phyloP scores from a whole-genome alignment of 495 filamentous ascomycete species.

The Penicillium desertorum region DNA sequence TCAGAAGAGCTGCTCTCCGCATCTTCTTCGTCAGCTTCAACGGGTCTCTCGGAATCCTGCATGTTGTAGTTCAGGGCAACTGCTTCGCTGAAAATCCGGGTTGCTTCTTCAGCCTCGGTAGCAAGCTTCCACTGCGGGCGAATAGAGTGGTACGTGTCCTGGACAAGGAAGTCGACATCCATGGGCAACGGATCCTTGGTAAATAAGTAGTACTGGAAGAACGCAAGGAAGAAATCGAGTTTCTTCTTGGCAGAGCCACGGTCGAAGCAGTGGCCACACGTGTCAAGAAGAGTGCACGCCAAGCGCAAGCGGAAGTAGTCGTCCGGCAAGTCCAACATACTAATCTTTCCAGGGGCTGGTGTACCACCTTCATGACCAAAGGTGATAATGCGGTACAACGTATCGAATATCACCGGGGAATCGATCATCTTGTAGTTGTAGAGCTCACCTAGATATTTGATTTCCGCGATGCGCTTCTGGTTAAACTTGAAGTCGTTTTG shows the following conservation, averaged over 20 bases:
- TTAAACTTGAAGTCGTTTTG: conserved; percentile 98
- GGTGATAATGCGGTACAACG: conserved; percentile 88
- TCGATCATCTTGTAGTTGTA: conserved; percentile 99
- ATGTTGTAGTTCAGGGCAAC: conserved; percentile 85
- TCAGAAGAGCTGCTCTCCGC: conserved; percentile 63
- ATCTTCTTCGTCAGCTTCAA: conserved; percentile 65
- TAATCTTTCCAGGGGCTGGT: conserved; percentile 72
- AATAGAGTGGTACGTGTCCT: conserved; percentile 81
- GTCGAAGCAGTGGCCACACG: conserved; percentile 94
- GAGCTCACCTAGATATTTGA: conserved; percentile 94
- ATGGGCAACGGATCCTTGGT: conserved; percentile 92
- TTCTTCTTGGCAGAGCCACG: conserved; percentile 92
- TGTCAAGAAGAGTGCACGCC: conserved; percentile 86
- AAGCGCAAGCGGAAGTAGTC: conserved; percentile 95
- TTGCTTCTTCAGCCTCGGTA: conserved; percentile 77
- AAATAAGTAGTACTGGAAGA: conserved; percentile 96
- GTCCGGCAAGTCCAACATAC: conserved; percentile 79
- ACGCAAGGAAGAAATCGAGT: conserved; percentile 95
- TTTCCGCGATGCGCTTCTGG: conserved; percentile 90
- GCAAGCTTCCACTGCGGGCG: conserved; percentile 90
- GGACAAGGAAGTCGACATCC: conserved; percentile 96
- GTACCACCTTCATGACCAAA: conserved; percentile 86
- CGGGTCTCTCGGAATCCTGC: conserved; percentile 62
- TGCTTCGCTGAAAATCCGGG: conserved; percentile 79
- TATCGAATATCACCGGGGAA: conserved; percentile 92